Conservation (phyloP, 176 grass and related monocot genomes). For the Poa pratensis region DNA sequence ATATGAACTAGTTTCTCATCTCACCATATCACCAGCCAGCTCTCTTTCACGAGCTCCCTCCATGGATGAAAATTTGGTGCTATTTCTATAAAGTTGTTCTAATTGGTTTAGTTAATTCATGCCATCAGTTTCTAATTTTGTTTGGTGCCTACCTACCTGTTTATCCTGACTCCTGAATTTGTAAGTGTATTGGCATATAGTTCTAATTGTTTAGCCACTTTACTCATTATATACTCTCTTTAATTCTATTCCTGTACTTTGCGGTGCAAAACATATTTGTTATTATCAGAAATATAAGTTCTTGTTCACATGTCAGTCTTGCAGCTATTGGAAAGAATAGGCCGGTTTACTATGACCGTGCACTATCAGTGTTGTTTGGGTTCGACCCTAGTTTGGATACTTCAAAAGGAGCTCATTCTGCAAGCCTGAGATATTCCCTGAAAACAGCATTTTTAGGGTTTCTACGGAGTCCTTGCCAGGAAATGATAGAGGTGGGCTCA, state of each 20-base stretch:
- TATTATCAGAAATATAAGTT: slow-evolving; percentile 42
- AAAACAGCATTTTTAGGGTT: slow-evolving; percentile 83
- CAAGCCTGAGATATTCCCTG: slow-evolving; percentile 81
- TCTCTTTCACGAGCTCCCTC: neutral
- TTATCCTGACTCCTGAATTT: slow-evolving; percentile 39
- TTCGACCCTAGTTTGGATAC: slow-evolving; percentile 73
- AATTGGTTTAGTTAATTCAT: slow-evolving; percentile 13
- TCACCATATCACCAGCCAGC: slow-evolving; percentile 4
- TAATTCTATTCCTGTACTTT: slow-evolving; percentile 20
- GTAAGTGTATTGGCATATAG: slow-evolving; percentile 16
- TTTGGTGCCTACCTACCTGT: slow-evolving; percentile 17
- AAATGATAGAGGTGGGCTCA: slow-evolving; percentile 72
- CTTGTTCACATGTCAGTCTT: slow-evolving; percentile 65
- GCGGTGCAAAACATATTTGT: slow-evolving; percentile 22
- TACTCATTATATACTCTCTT: slow-evolving; percentile 20
- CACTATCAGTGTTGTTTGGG: slow-evolving; percentile 69
- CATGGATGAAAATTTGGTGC: slow-evolving; percentile 3
- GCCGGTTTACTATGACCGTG: slow-evolving; percentile 61
- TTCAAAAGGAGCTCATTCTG: slow-evolving; percentile 62
- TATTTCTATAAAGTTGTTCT: slow-evolving; percentile 3
- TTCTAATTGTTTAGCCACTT: slow-evolving; percentile 11
- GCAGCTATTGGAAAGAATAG: slow-evolving; percentile 87
- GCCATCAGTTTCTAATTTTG: neutral
- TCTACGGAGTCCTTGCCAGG: slow-evolving; percentile 73
- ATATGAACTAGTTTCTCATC: slow-evolving; percentile 3